A percentile compares a stretch with the other conserved stretches of the same genome.
Evolutionary conservation across 768 basidiomycete genomes (phyloP).

Genomic region (Boletales sp.): DNA sequence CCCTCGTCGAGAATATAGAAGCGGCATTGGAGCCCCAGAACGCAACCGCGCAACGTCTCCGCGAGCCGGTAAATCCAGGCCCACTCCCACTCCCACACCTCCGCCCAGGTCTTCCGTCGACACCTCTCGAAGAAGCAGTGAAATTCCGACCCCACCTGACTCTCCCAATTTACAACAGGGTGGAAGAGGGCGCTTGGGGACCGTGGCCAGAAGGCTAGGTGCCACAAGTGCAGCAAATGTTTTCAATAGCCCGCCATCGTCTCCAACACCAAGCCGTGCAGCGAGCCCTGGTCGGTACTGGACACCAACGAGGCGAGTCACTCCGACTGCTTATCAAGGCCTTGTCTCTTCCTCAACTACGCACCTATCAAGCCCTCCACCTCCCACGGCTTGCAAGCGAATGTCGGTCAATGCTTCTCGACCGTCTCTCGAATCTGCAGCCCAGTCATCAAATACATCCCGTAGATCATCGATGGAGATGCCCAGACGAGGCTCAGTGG

Average conservation of each 20-base stretch:
- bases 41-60: slow-evolving; percentile 29
- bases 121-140: slow-evolving; percentile 34
- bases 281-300: slow-evolving; percentile 43
- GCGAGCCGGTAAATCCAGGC: slow-evolving; percentile 32
- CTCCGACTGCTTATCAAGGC: slow-evolving; percentile 39
- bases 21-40: slow-evolving; percentile 20
- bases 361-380: slow-evolving; percentile 36
- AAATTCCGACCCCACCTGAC: slow-evolving; percentile 43
- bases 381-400: slow-evolving; percentile 29
- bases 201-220: slow-evolving; percentile 33
- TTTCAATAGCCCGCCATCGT: slow-evolving; percentile 34
- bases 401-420: slow-evolving; percentile 23
- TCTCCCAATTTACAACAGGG: slow-evolving; percentile 45
- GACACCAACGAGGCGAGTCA: slow-evolving; percentile 38
- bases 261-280: slow-evolving; percentile 37
- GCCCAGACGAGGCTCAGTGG: slow-evolving; percentile 18
- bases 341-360: slow-evolving; percentile 49
- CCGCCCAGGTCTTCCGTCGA: slow-evolving; percentile 32
- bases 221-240: slow-evolving; percentile 41
- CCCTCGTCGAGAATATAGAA: slow-evolving; percentile 31
- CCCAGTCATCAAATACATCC: slow-evolving; percentile 27
- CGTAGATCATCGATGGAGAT: slow-evolving; percentile 31
- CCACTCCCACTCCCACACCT: slow-evolving; percentile 28
- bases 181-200: slow-evolving; percentile 34
- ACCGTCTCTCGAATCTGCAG: slow-evolving; percentile 8